A percentile compares a stretch with the other conserved stretches of the same genome.
Evolutionary conservation across 805 yeast genomes (phyloP).

Genomic region (Nakazawaea wyomingensis): DNA sequence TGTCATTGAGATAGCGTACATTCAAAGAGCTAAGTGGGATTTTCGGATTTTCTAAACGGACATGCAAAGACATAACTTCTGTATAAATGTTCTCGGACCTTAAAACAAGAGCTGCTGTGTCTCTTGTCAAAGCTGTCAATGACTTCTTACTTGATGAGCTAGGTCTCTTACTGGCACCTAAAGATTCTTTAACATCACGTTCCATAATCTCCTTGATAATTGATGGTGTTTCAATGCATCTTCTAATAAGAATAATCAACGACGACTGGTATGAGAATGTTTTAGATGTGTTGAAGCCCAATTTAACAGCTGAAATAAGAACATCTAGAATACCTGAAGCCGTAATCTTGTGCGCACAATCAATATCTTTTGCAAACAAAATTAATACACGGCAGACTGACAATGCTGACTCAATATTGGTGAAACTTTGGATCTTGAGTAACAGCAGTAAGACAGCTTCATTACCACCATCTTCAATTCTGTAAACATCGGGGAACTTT

Average conservation of each 20-base stretch:
- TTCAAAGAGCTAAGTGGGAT: constrained; percentile 4
- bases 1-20: constrained; percentile 13
- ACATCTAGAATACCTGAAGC: constrained; percentile 41
- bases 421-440: constrained; percentile 34
- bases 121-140: constrained; percentile 41
- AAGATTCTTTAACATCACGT: constrained; percentile 43
- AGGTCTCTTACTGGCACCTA: constrained; percentile 27
- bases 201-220: constrained; percentile 44
- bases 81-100: constrained; percentile 26
- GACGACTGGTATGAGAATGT: constrained; percentile 36
- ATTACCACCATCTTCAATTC: constrained; percentile 18
- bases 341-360: constrained; percentile 34
- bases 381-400: constrained; percentile 52
- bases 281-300: constrained; percentile 29
- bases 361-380: constrained; percentile 43
- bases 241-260: constrained; percentile 52
- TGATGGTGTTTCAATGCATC: constrained; percentile 61
- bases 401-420: constrained; percentile 41
- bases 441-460: constrained; percentile 38
- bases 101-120: constrained; percentile 41
- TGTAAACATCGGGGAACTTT: constrained; percentile 17
- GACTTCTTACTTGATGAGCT: constrained; percentile 28
- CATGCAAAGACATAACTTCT: constrained; percentile 18
- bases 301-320: constrained; percentile 38
- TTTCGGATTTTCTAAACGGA: constrained; percentile 14